Base-by-base conservation (phyloP, 129 eudicot species). In the Solidago caesia region DNA sequence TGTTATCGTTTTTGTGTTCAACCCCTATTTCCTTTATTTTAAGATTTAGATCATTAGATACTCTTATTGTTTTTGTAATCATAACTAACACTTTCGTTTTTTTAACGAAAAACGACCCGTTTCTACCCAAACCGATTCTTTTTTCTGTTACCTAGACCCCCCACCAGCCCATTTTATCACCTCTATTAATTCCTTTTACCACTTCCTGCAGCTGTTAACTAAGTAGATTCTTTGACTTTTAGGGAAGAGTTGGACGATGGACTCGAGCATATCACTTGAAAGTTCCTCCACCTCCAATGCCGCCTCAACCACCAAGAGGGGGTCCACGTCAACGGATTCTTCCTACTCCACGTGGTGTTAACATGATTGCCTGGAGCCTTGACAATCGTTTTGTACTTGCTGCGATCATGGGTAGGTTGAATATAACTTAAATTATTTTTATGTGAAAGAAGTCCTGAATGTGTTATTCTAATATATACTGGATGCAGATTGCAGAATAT, bases 301-400 rank as follows among this genome's bases (percentile, higher is more conserved):
- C 68, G 4, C 68, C 68, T 63, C 68, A 63, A 63, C 68, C 68
- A 13, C 68, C 68, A 63, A 33, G 68, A 63, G 68, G 68, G 12
- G 47, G 47, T 39, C 68, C 68, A 39, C 68, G 68, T 39, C 68
- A 63, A 39, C 6, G 68, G 47, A 63, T 63, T 63, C 68, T 63
- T 63, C 99, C 97, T 63, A 88, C 97, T 52, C 99, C 96, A 57
- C 97, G 97, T 65, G 99, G 99, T 80, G 99, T 94, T 78, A 94
- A 94, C 80, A 94, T 94, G 99, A 94, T 94, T 71, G 87, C 85
- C 2, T 94, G 97, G 99, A 94, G 99, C 80, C 88, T 94, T 68
- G 99, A 94, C 80, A 94, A 94, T 79, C 94, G 99, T 51, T 94
- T 94, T 81, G 99, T 94, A 71, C 96, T 94, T 82, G 99, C 99